Conservation (phyloP, 805 yeast species). For the Kuraishia capsulata region DNA sequence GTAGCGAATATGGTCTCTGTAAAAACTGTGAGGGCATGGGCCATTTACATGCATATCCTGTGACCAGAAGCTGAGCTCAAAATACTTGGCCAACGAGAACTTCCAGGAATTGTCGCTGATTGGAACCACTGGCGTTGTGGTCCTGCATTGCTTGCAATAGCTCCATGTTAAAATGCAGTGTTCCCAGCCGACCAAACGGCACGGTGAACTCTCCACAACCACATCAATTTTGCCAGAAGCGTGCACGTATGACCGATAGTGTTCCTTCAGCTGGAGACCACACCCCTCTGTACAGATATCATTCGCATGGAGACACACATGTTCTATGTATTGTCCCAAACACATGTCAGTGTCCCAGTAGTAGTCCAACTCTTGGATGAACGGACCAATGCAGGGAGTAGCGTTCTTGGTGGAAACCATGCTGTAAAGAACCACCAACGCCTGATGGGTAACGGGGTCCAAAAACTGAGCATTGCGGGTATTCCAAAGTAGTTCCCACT, state of each 20-base stretch:
- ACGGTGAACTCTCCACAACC: conserved; percentile 51
- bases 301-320: conserved; percentile 57
- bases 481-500: conserved; percentile 57
- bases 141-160: conserved; percentile 71
- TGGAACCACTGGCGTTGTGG: conserved; percentile 65
- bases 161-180: conserved; percentile 86
- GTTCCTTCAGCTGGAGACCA: conserved; percentile 60
- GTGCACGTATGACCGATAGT: conserved; percentile 81
- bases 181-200: conserved; percentile 49
- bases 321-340: conserved; percentile 82
- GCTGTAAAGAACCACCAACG: conserved; percentile 68
- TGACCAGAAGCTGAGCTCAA: conserved; percentile 81
- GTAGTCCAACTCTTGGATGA: conserved; percentile 70
- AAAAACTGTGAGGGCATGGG: conserved; percentile 72
- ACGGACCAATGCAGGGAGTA: conserved; percentile 92
- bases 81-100: conserved; percentile 85
- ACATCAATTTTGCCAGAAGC: conserved; percentile 79
- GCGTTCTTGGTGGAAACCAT: conserved; percentile 77
- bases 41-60: conserved; percentile 49
- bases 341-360: conserved; percentile 89
- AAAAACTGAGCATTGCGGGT: conserved; percentile 37
- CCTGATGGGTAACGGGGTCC: conserved; percentile 71
- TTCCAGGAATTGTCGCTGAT: conserved; percentile 86
- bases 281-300: conserved; percentile 76
- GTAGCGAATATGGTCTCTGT: conserved; percentile 73